Conservation (phyloP, 371 early-diverging fungal species). For the Mortierella sp. region DNA sequence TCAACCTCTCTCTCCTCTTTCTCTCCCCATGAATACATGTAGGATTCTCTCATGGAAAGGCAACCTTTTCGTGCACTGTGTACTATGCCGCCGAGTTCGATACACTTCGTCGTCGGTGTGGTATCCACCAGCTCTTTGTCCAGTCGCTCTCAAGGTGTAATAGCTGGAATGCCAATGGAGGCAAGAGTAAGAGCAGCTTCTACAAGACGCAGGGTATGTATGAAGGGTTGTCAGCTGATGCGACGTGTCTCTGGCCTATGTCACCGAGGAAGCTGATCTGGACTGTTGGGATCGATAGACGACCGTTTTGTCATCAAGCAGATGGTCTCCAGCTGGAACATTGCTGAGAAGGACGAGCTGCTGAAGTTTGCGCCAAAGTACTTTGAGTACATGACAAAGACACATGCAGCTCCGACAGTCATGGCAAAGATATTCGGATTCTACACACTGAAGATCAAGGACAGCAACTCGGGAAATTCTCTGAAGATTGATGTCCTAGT, state of each 20-base stretch:
- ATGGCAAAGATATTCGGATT: constrained; percentile 95
- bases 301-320: constrained; percentile 91
- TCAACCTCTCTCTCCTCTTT: background rate
- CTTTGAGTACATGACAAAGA: constrained; percentile 85
- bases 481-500: constrained; percentile 89
- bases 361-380: constrained; percentile 92
- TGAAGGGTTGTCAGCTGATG: background rate
- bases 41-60: constrained; percentile 79
- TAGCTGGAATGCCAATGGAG: constrained; percentile 83
- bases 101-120: constrained; percentile 80
- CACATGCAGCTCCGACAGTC: constrained; percentile 73
- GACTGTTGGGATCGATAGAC: constrained; percentile 59
- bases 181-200: constrained; percentile 78
- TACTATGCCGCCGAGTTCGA: constrained; percentile 93
- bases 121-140: constrained; percentile 78
- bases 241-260: too few species aligned
- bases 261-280: too few species aligned
- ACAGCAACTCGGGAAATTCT: constrained; percentile 65
- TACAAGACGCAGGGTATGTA: constrained; percentile 69
- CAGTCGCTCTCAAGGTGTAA: constrained; percentile 86
- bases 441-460: constrained; percentile 84
- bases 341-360: constrained; percentile 87
- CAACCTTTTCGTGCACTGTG: constrained; percentile 81
- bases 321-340: constrained; percentile 77
- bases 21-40: constrained; percentile 1